phyloP scores from a whole-genome alignment of 2,329 filamentous ascomycete species.

The Botryosphaeria agaves region DNA sequence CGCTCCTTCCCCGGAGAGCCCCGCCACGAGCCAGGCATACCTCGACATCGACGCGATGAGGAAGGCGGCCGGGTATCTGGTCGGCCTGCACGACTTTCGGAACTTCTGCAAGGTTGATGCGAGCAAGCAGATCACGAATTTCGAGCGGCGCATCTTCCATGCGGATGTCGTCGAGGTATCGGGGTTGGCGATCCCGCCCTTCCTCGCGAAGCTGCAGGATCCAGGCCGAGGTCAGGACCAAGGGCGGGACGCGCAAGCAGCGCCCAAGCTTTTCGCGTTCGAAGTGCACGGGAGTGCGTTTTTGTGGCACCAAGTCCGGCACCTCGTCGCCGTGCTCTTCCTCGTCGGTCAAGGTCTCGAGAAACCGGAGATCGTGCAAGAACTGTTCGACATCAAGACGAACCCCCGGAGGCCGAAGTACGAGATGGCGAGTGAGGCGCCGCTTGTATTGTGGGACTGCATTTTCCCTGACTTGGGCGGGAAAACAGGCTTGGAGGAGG shows the following conservation, averaged over 20 bases:
- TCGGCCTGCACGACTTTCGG: constrained; percentile 82
- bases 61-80: constrained; percentile 58
- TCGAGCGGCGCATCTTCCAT: constrained; percentile 60
- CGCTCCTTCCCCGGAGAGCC: constrained; percentile 43
- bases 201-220: constrained; percentile 10
- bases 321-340: constrained; percentile 89
- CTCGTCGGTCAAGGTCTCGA: constrained; percentile 81
- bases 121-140: constrained; percentile 76
- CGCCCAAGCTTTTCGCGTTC: constrained; percentile 69
- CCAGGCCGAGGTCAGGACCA: not conserved
- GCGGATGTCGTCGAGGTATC: constrained; percentile 59
- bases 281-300: constrained; percentile 82
- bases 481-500: constrained; percentile 12
- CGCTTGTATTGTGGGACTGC: constrained; percentile 92
- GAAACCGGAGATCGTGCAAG: constrained; percentile 49
- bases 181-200: not conserved
- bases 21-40: constrained; percentile 27
- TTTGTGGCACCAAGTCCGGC: constrained; percentile 93
- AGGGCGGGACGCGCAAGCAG: not conserved
- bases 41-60: constrained; percentile 81
- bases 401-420: constrained; percentile 71
- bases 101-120: constrained; percentile 94
- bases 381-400: constrained; percentile 54
- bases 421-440: constrained; percentile 76
- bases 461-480: constrained; percentile 49